phyloP scores from a whole-genome alignment of 208 protist species.

The Leishmania tropica region DNA sequence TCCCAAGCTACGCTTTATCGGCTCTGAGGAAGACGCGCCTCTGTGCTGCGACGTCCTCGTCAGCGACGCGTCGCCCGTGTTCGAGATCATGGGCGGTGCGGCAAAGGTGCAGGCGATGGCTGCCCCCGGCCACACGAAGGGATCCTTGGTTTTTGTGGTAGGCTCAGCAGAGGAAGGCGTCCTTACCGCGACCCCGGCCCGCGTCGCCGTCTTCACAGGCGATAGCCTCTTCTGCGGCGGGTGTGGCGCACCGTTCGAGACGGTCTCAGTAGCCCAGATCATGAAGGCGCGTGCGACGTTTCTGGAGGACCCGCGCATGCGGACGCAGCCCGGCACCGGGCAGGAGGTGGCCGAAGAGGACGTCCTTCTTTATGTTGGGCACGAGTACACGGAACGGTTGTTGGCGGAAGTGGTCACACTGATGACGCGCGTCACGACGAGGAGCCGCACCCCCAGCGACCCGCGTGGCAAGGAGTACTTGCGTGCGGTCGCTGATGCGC shows the following conservation, averaged over 20 bases:
- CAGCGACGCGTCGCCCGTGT: slow-evolving; percentile 36
- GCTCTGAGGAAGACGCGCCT: slow-evolving; percentile 68
- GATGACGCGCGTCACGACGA: slow-evolving; percentile 29
- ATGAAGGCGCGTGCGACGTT: slow-evolving; percentile 49
- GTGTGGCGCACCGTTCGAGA: slow-evolving; percentile 93
- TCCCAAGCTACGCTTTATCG: slow-evolving; percentile 60
- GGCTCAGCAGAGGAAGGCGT: slow-evolving; percentile 48
- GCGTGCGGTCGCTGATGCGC: slow-evolving; percentile 19
- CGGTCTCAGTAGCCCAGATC: slow-evolving; percentile 47
- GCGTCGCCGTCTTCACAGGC: slow-evolving; percentile 89
- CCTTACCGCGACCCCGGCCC: slow-evolving; percentile 16
- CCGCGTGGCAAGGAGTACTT: slow-evolving; percentile 25
- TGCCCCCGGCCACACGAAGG: slow-evolving; percentile 82
- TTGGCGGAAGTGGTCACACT: slow-evolving; percentile 46
- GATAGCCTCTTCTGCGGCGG: slow-evolving; percentile 95
- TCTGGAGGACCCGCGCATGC: slow-evolving; percentile 38
- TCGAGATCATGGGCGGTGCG: slow-evolving; percentile 56
- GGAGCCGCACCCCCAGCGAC: not conserved
- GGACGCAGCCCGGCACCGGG: slow-evolving; percentile 66
- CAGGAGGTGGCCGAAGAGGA: slow-evolving; percentile 49
- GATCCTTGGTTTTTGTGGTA: slow-evolving; percentile 78
- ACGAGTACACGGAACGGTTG: slow-evolving; percentile 79
- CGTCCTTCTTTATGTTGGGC: slow-evolving; percentile 78
- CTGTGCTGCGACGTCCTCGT: slow-evolving; percentile 64
- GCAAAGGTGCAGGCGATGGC: slow-evolving; percentile 56